Evolutionary conservation across 2,329 filamentous ascomycete genomes (phyloP), one percentile per base, ranked within the genome.

Genomic region (Coniella lustricola): DNA sequence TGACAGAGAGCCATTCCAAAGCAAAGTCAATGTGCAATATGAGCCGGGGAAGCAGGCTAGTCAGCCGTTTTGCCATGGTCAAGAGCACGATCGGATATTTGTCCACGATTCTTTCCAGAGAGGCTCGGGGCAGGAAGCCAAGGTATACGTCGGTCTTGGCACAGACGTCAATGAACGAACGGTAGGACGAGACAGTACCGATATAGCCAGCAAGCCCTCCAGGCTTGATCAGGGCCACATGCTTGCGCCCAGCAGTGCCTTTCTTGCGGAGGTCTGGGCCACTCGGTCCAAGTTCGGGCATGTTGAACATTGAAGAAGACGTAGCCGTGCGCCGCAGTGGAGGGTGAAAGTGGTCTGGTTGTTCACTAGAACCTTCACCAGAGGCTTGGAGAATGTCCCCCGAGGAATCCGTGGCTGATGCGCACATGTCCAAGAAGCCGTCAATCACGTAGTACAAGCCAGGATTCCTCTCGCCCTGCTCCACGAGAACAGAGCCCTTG

Each of bases 81-180:
- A 98, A 72, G 9, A 98, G 71, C 3, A 97, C 86, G 35, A 95
- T 87, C 0, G 93, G 93, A 61, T 96, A 93, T 56, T 82, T 84
- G 56, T 98, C 93, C 1, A 95, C 89, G 40, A 98, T 93, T 55
- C 90, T 80, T 62, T 98, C 93, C 22, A 98, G 75, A 0, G 90
- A 87, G 0, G 82, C 77, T 25, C 90, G 79, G 0, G 93, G 93
- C 12, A 98, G 71, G 56, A 98, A 98, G 1, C 93, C 93, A 13
- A 98, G 93, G 60, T 96, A 97, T 2, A 97, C 93, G 66, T 98
- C 93, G 0, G 94, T 98, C 68, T 97, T 97, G 3, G 93, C 94
- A 33, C 91, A 86, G 2, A 98, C 90, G 61, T 97, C 91, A 17
- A 95, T 93, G 62, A 97, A 96, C 0, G 93, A 98, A 21, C 93